Evolutionary conservation across 176 grass and related monocot genomes (phyloP).

Genomic region (Ensete glaucum): DNA sequence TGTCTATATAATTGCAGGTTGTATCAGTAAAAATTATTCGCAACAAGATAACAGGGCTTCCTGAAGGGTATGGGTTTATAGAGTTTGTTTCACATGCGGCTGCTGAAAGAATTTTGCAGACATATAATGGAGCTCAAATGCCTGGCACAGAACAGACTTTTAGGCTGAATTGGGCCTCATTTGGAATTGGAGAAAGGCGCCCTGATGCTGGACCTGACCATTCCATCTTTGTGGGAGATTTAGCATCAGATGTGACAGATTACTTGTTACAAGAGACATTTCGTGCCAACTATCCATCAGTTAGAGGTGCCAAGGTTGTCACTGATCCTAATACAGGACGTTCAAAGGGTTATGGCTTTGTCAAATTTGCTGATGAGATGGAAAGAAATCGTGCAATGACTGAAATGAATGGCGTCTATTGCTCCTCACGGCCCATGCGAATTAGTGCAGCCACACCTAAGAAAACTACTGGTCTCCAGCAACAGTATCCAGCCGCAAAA

Average conservation of each 20-base stretch:
- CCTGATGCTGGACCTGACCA: slow-evolving; percentile 62
- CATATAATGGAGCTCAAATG: slow-evolving; percentile 90
- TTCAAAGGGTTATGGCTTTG: slow-evolving; percentile 99
- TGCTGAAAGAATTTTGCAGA: slow-evolving; percentile 76
- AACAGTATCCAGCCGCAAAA: slow-evolving; percentile 53
- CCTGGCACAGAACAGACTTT: slow-evolving; percentile 93
- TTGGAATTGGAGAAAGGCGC: slow-evolving; percentile 85
- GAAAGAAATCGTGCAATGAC: slow-evolving; percentile 98
- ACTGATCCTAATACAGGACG: slow-evolving; percentile 91
- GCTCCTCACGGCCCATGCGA: slow-evolving; percentile 90
- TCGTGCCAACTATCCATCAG: slow-evolving; percentile 64
- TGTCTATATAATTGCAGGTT: slow-evolving; percentile 33
- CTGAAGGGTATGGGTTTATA: slow-evolving; percentile 97
- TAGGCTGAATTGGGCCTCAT: slow-evolving; percentile 97
- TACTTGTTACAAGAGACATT: slow-evolving; percentile 97
- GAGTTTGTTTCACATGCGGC: slow-evolving; percentile 90
- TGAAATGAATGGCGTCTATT: slow-evolving; percentile 97
- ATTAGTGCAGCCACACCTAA: slow-evolving; percentile 94
- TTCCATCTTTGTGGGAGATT: slow-evolving; percentile 93
- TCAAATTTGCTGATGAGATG: slow-evolving; percentile 92
- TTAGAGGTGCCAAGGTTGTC: slow-evolving; percentile 98
- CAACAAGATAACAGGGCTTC: slow-evolving; percentile 80
- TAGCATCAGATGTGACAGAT: slow-evolving; percentile 98
- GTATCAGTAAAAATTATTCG: slow-evolving; percentile 87
- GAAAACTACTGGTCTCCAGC: slow-evolving; percentile 57